Percentiles rank a stretch among this genome's conserved stretches.
phyloP scores from a whole-genome alignment of 441 rosid genomes.

The Rhodomyrtus psidioides region DNA sequence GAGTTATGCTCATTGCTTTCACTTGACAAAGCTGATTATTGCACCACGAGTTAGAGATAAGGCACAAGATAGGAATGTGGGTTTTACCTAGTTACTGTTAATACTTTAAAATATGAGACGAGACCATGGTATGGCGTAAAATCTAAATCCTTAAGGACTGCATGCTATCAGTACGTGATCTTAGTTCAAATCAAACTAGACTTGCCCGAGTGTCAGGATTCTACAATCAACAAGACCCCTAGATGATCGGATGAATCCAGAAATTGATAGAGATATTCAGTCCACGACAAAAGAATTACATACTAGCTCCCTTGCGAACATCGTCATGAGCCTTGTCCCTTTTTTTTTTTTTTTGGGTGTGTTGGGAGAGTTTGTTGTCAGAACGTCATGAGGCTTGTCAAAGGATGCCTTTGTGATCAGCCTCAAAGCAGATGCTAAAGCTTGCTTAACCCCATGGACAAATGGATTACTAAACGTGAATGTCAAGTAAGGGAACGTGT shows the following conservation, averaged over 20 bases:
- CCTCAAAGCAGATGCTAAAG: neutral
- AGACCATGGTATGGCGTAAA: neutral
- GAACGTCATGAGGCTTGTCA: slow-evolving; percentile 9
- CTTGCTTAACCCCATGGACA: neutral
- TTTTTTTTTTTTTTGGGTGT: no score
- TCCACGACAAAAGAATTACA: neutral
- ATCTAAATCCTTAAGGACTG: neutral
- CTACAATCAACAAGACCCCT: no score
- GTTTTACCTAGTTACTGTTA: neutral
- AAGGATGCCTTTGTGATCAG: slow-evolving; percentile 31
- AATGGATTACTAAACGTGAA: neutral
- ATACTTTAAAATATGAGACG: neutral
- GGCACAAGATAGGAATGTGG: neutral
- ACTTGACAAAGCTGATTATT: neutral
- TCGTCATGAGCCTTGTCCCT: slow-evolving; percentile 11
- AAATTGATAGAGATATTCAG: neutral
- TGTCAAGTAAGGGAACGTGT: neutral
- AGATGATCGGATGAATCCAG: neutral
- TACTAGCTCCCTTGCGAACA: slow-evolving; percentile 30
- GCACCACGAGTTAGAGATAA: neutral
- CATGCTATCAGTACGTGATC: neutral
- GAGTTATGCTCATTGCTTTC: neutral
- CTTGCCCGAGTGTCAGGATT: no score
- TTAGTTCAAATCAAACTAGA: neutral
- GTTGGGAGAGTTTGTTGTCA: no score